phyloP scores from a whole-genome alignment of 768 basidiomycete genomes.

The Kwoniella shandongensis region DNA sequence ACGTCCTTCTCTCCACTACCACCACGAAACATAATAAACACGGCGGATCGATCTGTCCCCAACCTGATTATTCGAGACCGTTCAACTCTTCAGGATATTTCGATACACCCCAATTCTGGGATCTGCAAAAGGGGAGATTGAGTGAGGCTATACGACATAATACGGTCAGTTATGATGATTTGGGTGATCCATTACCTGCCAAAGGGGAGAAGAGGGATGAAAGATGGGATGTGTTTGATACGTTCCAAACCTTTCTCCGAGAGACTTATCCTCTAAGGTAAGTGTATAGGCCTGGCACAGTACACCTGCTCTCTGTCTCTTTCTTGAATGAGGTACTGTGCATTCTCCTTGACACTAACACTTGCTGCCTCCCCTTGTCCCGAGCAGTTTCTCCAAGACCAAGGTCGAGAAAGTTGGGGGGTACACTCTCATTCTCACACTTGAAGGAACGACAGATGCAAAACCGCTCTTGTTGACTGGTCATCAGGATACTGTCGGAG shows the following conservation, averaged over 20 bases:
- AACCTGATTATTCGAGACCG: too few species aligned
- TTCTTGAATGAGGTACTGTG: too few species aligned
- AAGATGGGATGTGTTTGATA: slow-evolving; percentile 2
- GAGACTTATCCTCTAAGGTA: slow-evolving; percentile 7
- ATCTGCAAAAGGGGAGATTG: neutral
- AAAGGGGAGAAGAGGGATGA: neutral
- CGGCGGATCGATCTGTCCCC: too few species aligned
- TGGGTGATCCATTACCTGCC: neutral
- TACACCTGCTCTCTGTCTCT: too few species aligned
- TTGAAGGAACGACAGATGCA: neutral
- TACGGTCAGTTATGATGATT: slow-evolving; percentile 7
- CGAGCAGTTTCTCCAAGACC: neutral
- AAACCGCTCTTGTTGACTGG: slow-evolving; percentile 2
- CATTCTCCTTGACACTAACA: too few species aligned
- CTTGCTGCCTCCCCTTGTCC: too few species aligned
- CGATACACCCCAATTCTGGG: neutral
- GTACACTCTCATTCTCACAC: neutral
- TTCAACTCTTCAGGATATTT: neutral
- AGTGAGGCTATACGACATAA: neutral
- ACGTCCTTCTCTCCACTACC: too few species aligned
- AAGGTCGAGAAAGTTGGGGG: slow-evolving; percentile 5
- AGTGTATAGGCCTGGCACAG: neutral
- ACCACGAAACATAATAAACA: too few species aligned
- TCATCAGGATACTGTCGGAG: slow-evolving; percentile 6
- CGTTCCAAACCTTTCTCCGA: neutral